Conservation (phyloP, 2,329 filamentous ascomycete species). For the Parastagonospora avenae region DNA sequence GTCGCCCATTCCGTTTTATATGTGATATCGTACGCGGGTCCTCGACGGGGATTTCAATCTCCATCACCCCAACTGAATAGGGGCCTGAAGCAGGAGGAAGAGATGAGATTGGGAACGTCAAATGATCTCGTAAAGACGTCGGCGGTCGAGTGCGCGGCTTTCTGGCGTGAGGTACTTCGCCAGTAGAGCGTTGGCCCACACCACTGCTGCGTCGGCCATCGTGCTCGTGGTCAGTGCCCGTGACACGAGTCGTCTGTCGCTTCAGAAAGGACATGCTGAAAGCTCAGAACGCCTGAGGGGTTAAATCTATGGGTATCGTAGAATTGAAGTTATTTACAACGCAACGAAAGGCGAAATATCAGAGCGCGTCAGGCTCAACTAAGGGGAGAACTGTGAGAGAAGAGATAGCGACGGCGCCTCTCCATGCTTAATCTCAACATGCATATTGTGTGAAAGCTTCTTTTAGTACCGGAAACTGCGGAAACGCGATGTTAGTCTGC, state of each 20-base stretch:
- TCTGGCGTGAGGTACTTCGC: constrained; percentile 49
- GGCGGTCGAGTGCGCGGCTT: constrained; percentile 57
- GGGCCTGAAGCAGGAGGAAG: constrained; percentile 59
- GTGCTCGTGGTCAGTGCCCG: constrained; percentile 20
- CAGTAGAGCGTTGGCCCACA: constrained; percentile 20
- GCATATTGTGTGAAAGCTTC: too few relatives aligned
- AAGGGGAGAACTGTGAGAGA: background rate
- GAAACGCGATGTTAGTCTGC: background rate
- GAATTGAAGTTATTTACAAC: background rate
- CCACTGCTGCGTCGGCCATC: constrained; percentile 24
- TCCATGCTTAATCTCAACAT: background rate
- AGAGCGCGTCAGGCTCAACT: background rate
- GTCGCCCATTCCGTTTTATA: constrained; percentile 55
- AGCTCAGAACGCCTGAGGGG: background rate
- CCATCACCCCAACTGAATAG: constrained; percentile 57
- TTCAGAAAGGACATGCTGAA: constrained; percentile 33
- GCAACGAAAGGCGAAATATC: too few relatives aligned
- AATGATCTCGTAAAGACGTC: constrained; percentile 54
- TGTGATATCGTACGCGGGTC: constrained; percentile 56
- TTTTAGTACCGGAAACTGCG: background rate
- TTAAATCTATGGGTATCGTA: background rate
- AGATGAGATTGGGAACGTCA: constrained; percentile 51
- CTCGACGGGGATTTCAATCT: constrained; percentile 59
- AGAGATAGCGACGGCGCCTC: background rate
- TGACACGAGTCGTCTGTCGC: constrained; percentile 36